Base-by-base conservation (phyloP, 495 filamentous ascomycete species). In the Xylaria intraflava region DNA sequence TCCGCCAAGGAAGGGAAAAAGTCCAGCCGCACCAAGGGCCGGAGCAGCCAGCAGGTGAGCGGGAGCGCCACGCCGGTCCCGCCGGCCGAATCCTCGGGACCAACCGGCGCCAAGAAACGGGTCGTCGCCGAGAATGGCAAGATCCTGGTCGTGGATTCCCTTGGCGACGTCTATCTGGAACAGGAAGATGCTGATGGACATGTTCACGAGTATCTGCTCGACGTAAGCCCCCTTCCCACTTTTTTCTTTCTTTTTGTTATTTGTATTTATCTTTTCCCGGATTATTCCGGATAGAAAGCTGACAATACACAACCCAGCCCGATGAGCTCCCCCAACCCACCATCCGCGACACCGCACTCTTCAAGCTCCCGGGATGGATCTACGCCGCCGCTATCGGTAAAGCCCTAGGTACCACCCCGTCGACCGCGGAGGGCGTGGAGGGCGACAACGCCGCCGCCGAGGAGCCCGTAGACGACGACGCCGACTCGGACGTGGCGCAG, bases 71-170 rank as follows among this genome's bases (percentile, higher is more conserved):
- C 42, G 16, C 62, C 57, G 6, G 44, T 64, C 20, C 64, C 64
- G 14, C 58, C 53, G 33, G 29, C 58, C 14, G 67, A 72, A 55
- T 10, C n/a, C 1, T 20, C 31, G 1, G 67, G 66, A 60, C 87
- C 56, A 60, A 78, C 56, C 0, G 89, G 89, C 2, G 73, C 86
- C 35, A 88, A 86, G 69, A 92, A 90, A 78, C 73, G 83, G 10
- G 87, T 97, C 17, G 79, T 90, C 23, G 91, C 90, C 2, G 86
- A 95, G 75, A 98, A 98, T 64, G 93, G 93, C 38, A 98, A 98
- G 72, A 77, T 93, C 0, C 68, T 97, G 35, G 86, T 98, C 55
- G 93, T 98, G 6, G 93, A 98, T 69, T 87, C 87, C 0, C 72
- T 83, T 16, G 93, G 93, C 6, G 89, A 94, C 64, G 93, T 98